A percentile compares a stretch with the other conserved stretches of the same genome.
Conservation (phyloP, 1,284 basidiomycete species). For the Trametes pubescens region DNA sequence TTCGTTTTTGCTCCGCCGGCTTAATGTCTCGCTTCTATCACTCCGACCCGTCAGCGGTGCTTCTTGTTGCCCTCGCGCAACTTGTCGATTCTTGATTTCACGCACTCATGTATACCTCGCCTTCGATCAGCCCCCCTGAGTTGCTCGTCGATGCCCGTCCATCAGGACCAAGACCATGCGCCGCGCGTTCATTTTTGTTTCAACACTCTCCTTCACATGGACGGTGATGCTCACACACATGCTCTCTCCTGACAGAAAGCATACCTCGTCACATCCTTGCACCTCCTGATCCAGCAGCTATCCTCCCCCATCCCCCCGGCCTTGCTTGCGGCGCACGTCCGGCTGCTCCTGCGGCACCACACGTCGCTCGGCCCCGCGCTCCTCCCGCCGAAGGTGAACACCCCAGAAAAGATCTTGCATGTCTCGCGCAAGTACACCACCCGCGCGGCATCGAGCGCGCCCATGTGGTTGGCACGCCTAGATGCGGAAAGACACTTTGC, state of each 20-base stretch:
- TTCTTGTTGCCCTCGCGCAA: conserved; percentile 2
- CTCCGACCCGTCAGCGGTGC: conserved; percentile 5
- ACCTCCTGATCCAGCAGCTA: conserved; percentile 49
- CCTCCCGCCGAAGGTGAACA: conserved; percentile 42
- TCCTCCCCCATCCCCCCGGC: conserved; percentile 43
- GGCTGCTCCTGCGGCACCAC: conserved; percentile 46
- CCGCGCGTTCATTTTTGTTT: conserved; percentile 13
- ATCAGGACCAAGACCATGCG: background rate
- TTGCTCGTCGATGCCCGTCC: conserved; percentile 8
- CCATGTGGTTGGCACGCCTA: conserved; percentile 64
- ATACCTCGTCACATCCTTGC: conserved; percentile 63
- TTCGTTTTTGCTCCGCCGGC: conserved; percentile 16
- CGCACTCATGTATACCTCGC: conserved; percentile 15
- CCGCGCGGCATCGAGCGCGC: conserved; percentile 42
- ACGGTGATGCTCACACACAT: conserved; percentile 20
- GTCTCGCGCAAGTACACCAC: conserved; percentile 56
- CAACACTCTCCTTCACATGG: conserved; percentile 13
- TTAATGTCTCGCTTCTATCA: conserved; percentile 20
- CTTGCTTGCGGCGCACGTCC: conserved; percentile 57
- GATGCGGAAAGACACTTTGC: conserved; percentile 51
- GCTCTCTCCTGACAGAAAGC: conserved; percentile 46
- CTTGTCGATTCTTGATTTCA: background rate
- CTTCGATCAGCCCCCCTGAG: conserved; percentile 18
- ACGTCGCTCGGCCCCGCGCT: conserved; percentile 35
- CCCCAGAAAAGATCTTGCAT: conserved; percentile 46